Conservation (phyloP, 306 rosid genomes). For the Comarum palustre region DNA sequence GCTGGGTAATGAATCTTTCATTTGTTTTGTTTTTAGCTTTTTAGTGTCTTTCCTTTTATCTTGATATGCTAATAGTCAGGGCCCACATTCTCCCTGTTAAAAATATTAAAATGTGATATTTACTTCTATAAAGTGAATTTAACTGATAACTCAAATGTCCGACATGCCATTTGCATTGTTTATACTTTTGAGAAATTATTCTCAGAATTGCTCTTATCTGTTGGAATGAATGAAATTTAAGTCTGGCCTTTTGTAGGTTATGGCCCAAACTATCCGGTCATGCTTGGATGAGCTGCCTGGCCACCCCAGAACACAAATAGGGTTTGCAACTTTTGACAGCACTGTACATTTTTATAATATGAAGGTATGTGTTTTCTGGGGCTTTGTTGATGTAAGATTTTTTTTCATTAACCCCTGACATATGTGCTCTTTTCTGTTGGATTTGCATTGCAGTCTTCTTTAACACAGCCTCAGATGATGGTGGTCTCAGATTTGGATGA, state of each 20-base stretch:
- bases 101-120: neutral
- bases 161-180: neutral
- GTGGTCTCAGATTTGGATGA: slow-evolving; percentile 98
- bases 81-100: neutral
- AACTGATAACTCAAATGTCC: neutral
- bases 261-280: slow-evolving; percentile 84
- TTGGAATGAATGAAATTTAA: slow-evolving; percentile 20
- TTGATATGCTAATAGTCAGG: neutral
- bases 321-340: slow-evolving; percentile 98
- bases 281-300: slow-evolving; percentile 95
- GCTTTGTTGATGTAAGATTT: slow-evolving; percentile 10
- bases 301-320: slow-evolving; percentile 94
- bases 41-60: neutral
- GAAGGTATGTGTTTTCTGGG: slow-evolving; percentile 58
- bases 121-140: neutral
- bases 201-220: slow-evolving; percentile 6
- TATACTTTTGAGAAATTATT: neutral
- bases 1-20: neutral
- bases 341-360: slow-evolving; percentile 90
- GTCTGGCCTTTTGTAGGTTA: slow-evolving; percentile 56
- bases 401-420: slow-evolving; percentile 6
- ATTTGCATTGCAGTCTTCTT: slow-evolving; percentile 67
- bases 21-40: neutral
- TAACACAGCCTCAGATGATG: slow-evolving; percentile 97
- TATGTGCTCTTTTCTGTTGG: slow-evolving; percentile 27